Evolutionary conservation across 1,284 basidiomycete genomes (phyloP), one percentile per base, ranked within the genome.

Genomic region (Wolfiporia cocos): DNA sequence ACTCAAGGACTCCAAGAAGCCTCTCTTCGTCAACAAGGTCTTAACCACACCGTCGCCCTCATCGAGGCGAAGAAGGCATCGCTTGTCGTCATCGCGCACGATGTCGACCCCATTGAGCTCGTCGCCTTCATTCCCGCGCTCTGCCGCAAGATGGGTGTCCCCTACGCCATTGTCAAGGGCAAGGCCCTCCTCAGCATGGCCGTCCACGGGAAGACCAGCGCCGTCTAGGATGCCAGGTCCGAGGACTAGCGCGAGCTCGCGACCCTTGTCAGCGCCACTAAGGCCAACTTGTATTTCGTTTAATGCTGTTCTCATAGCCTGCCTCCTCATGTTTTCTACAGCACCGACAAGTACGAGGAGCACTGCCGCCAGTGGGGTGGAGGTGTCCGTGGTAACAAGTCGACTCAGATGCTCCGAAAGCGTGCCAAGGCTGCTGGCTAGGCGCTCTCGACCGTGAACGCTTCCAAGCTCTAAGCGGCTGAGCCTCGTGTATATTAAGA

Each of bases 131-230:
- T 99, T 47, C 95, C 95, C 49, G 93, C 95, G 47, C 85, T 98
- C 51, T 98, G 95, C 78, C 84, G 93, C 69, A 97, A 97, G 85
- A 96, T 97, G 93, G 94, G 93, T 65, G 84, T 97, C 38, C 92
- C 92, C 28, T 98, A 98, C 72, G 92, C 95, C 53, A 97, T 99
- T 58, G 92, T 97, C 61, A 96, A 96, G 80, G 86, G 86, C 73
- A 98, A 97, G 75, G 89, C 94, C 45, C 91, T 94, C 64, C 87
- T 98, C 57, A 95, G 95, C 57, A 92, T 92, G 12, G 89, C 95
- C 47, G 92, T 94, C 39, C 90, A 94, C 82, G 96, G 96, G 83
- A 98, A 98, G 85, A 97, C 93, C 44, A 82, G 92, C 42, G 88
- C 94, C 48, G 87, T 96, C 54, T 89, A 94, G 71, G 92, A 98